Conservation (phyloP, 768 basidiomycete species). For the Rhodotorula toruloides region DNA sequence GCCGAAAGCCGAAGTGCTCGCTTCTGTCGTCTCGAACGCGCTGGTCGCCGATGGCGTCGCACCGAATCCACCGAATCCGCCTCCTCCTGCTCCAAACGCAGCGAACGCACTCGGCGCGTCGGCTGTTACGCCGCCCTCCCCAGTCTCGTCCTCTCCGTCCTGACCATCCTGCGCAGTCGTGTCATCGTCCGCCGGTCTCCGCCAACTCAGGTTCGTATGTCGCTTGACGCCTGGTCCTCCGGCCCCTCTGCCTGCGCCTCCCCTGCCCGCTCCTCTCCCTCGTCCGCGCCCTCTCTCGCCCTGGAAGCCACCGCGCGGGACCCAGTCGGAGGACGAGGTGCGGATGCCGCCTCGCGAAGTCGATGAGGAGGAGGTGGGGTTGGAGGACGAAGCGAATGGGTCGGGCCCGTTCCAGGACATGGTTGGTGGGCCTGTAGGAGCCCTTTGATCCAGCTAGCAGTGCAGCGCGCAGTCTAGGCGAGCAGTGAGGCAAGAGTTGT, state of each 20-base stretch:
- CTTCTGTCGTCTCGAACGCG: too few relatives aligned
- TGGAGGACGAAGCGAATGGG: not conserved
- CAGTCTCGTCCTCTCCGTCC: not conserved
- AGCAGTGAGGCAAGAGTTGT: too few relatives aligned
- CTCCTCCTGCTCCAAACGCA: not conserved
- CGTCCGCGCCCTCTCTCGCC: not conserved
- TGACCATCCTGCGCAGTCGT: rapidly evolving
- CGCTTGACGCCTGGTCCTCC: not conserved
- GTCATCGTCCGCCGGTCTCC: not conserved
- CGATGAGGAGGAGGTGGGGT: not conserved
- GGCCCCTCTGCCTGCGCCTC: not conserved
- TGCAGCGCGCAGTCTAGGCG: too few relatives aligned
- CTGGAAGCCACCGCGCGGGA: not conserved
- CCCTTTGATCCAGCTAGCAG: too few relatives aligned
- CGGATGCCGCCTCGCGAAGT: too few relatives aligned
- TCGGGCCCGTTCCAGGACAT: not conserved
- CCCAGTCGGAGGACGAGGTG: not conserved
- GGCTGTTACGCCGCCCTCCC: constrained; percentile 6
- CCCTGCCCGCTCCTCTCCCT: not conserved
- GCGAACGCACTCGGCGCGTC: constrained; percentile 5
- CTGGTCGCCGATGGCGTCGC: too few relatives aligned
- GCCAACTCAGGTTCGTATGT: constrained; percentile 2
- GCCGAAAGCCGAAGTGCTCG: not conserved
- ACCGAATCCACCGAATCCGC: not conserved
- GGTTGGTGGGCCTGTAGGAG: too few relatives aligned